phyloP scores from a whole-genome alignment of 345 rosid species.

The Citrus unshiu region DNA sequence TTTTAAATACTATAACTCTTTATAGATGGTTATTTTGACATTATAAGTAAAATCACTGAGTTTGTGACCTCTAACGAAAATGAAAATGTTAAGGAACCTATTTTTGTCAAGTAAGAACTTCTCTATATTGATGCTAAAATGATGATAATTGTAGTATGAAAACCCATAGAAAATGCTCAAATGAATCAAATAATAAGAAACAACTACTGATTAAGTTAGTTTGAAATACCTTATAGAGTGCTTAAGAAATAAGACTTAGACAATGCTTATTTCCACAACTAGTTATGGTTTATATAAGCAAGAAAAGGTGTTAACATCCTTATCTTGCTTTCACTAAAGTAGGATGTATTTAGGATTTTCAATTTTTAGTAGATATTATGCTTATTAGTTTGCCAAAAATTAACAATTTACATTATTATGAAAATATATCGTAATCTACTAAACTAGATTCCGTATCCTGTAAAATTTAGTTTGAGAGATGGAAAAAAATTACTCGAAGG shows the following conservation, averaged over 20 bases:
- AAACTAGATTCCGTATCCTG: not conserved
- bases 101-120: not conserved
- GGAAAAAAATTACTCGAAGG: too few species aligned
- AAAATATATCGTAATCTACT: not conserved
- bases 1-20: not conserved
- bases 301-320: not conserved
- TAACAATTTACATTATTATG: not conserved
- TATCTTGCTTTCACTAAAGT: not conserved
- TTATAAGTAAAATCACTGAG: not conserved
- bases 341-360: not conserved
- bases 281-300: not conserved
- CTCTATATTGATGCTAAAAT: not conserved
- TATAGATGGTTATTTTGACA: not conserved
- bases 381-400: not conserved
- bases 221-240: not conserved
- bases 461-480: not conserved
- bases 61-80: not conserved
- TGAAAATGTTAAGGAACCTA: not conserved
- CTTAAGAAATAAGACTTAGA: not conserved
- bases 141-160: not conserved
- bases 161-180: not conserved
- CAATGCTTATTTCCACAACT: not conserved
- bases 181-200: not conserved
- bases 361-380: not conserved
- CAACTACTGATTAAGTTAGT: not conserved